These are phyloP conservation scores for Litchi chinensis DNA, from an alignment of 345 rosid genomes.

Conservation along the genomic window DNA sequence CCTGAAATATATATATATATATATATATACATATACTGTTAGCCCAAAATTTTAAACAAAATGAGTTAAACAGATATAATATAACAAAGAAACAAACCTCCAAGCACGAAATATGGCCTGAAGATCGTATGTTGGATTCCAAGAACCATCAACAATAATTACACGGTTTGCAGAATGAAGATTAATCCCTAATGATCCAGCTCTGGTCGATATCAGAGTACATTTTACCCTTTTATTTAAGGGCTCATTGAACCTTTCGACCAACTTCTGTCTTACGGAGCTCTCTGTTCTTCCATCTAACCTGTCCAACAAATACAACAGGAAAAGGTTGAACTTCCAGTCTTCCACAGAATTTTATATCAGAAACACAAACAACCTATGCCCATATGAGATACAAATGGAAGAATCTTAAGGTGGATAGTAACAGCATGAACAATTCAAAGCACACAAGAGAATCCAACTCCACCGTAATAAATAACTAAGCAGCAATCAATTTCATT, in stretches of 20 bases:
- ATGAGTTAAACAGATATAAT: neutral
- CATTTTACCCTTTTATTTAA: constrained; percentile 85
- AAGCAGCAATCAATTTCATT: neutral
- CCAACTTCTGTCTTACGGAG: constrained; percentile 93
- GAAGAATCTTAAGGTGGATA: neutral
- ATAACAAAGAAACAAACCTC: constrained; percentile 59
- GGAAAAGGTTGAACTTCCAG: neutral
- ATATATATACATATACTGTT: constrained; percentile 9
- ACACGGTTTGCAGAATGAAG: constrained; percentile 99
- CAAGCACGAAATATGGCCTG: constrained; percentile 99
- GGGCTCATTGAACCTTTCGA: constrained; percentile 92
- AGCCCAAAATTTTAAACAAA: constrained; percentile 11
- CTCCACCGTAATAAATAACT: neutral
- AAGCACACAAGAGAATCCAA: neutral
- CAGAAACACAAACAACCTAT: constrained; percentile 1
- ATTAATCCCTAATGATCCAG: constrained; percentile 98
- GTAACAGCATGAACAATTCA: neutral
- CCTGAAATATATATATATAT: constrained; percentile 37
- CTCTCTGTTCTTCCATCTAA: constrained; percentile 98
- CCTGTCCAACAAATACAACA: constrained; percentile 44
- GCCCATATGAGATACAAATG: neutral
- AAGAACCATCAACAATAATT: constrained; percentile 96
- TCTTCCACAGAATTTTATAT: neutral
- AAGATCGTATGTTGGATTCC: constrained; percentile 99
- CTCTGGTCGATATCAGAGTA: constrained; percentile 92